Conservation (phyloP, 2,329 filamentous ascomycete species). For the Neoarthrinium moseri region DNA sequence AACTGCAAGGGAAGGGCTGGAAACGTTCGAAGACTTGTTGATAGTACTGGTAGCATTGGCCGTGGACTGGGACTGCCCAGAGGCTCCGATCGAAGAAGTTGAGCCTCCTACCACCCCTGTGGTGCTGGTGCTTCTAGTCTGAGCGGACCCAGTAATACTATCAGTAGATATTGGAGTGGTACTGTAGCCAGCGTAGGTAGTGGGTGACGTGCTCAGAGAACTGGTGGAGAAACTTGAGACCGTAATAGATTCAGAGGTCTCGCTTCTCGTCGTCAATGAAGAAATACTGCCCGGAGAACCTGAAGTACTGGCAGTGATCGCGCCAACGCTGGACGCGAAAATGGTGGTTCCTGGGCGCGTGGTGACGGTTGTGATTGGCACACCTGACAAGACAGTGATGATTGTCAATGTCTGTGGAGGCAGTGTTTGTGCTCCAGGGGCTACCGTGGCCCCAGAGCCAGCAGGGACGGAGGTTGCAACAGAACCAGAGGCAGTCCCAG, state of each 20-base stretch:
- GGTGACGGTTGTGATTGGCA: conserved; percentile 17
- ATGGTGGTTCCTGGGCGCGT: conserved; percentile 16
- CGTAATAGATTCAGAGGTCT: not conserved
- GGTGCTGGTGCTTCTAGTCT: not conserved
- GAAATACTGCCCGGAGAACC: not conserved
- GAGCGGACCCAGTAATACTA: not conserved
- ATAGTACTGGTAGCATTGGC: no score
- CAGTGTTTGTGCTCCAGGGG: not conserved
- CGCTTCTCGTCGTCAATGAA: not conserved
- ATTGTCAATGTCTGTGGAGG: conserved; percentile 14
- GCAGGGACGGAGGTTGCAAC: no score
- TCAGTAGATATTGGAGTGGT: not conserved
- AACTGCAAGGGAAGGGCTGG: no score
- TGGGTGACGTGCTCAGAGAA: not conserved
- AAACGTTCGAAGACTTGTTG: no score
- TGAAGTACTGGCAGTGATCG: conserved; percentile 17
- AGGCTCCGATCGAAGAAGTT: no score
- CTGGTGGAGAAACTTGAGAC: not conserved
- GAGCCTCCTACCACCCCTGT: no score
- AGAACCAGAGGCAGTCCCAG: conserved; percentile 2
- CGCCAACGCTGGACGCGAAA: conserved; percentile 19
- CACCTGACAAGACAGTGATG: conserved; percentile 15
- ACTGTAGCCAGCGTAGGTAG: not conserved
- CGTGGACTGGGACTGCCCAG: no score
- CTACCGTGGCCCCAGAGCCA: no score